These are phyloP conservation scores for Lyophyllum atratum DNA, from an alignment of 768 basidiomycete genomes.

Conservation along the genomic window DNA sequence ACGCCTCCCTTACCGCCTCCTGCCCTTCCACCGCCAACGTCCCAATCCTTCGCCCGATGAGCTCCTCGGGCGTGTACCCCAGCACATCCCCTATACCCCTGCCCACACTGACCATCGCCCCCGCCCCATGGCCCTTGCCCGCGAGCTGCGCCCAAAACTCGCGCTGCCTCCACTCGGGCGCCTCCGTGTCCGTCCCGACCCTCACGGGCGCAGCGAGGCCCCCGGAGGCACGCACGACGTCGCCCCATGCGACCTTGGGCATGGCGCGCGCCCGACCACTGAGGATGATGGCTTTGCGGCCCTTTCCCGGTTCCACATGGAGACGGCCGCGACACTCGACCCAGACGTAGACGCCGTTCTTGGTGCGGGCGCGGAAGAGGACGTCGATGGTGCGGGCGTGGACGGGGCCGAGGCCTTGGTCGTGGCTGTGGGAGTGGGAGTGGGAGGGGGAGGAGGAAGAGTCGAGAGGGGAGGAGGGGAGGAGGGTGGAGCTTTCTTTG, in stretches of 20 bases:
- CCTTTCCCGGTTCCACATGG: slow-evolving; percentile 91
- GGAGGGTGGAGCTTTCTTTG: slow-evolving; percentile 61
- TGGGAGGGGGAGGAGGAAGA: slow-evolving; percentile 17
- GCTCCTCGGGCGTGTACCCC: slow-evolving; percentile 57
- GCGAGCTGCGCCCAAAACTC: slow-evolving; percentile 60
- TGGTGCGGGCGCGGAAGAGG: slow-evolving; percentile 80
- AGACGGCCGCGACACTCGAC: slow-evolving; percentile 88
- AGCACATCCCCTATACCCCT: slow-evolving; percentile 60
- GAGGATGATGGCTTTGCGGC: slow-evolving; percentile 92
- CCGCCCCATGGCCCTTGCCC: slow-evolving; percentile 26
- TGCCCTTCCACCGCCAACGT: slow-evolving; percentile 34
- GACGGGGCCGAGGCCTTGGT: not conserved
- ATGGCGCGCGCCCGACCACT: slow-evolving; percentile 75
- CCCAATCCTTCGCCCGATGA: slow-evolving; percentile 49
- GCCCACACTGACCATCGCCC: slow-evolving; percentile 54
- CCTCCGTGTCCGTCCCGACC: slow-evolving; percentile 6
- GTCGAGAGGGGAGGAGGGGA: not conserved
- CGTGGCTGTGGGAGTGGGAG: not conserved
- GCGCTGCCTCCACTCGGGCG: slow-evolving; percentile 17
- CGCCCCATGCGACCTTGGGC: slow-evolving; percentile 62
- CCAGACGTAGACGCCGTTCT: slow-evolving; percentile 75
- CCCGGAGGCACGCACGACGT: slow-evolving; percentile 33
- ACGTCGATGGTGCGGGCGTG: slow-evolving; percentile 71
- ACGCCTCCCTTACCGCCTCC: slow-evolving; percentile 13
- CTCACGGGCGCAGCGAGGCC: not conserved